phyloP scores from a whole-genome alignment of 768 basidiomycete genomes.

The Mycena alexandri region DNA sequence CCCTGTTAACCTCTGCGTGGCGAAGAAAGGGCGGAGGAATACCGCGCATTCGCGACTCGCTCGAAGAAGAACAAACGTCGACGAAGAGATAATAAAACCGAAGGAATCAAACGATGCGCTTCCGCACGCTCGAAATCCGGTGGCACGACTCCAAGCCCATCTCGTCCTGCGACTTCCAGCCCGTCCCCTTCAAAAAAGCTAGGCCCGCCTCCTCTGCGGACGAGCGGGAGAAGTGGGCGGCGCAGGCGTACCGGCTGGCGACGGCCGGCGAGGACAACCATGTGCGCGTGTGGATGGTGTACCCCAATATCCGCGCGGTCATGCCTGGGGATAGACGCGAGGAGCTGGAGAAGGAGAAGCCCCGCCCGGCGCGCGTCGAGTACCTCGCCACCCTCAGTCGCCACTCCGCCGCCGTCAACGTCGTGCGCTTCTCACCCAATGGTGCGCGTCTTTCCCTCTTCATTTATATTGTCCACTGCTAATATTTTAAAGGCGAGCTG shows the following conservation, averaged over 20 bases:
- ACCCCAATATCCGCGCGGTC: constrained; percentile 87
- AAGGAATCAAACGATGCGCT: no score
- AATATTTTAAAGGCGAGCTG: constrained; percentile 77
- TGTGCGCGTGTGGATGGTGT: constrained; percentile 95
- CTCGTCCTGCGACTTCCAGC: constrained; percentile 97
- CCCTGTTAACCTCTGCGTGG: no score
- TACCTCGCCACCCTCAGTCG: constrained; percentile 94
- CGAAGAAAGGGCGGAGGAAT: no score
- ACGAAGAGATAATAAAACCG: no score
- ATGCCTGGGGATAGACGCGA: constrained; percentile 54
- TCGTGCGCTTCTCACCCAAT: constrained; percentile 95
- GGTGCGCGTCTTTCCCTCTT: constrained; percentile 59
- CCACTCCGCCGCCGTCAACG: constrained; percentile 96
- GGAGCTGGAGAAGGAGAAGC: constrained; percentile 49
- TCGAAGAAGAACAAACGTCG: no score
- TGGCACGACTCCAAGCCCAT: constrained; percentile 98
- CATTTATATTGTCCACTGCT: no score
- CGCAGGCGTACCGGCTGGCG: constrained; percentile 89
- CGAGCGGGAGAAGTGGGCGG: constrained; percentile 65
- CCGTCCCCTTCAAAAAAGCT: constrained; percentile 83
- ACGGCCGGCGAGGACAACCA: constrained; percentile 98
- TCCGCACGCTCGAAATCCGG: constrained; percentile 91
- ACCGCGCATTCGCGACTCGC: no score
- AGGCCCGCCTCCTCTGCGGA: constrained; percentile 64
- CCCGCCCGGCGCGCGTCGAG: constrained; percentile 85